Conservation (phyloP, 495 filamentous ascomycete species). For the Monascus purpureus region DNA sequence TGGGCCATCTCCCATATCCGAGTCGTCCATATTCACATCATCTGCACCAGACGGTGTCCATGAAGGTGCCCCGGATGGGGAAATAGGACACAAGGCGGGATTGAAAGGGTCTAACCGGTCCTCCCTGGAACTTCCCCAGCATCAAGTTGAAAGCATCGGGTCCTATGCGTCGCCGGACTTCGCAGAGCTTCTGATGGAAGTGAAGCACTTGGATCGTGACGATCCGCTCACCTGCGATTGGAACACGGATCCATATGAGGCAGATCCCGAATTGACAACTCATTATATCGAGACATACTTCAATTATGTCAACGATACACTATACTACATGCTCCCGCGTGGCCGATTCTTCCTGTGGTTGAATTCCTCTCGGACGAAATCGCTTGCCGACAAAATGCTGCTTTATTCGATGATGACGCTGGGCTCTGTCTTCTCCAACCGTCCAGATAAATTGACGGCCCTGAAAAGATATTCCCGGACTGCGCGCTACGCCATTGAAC, state of each 20-base stretch:
- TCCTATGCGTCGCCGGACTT: conserved; percentile 13
- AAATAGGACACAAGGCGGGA: conserved; percentile 12
- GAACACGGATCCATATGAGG: conserved; percentile 50
- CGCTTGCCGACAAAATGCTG: conserved; percentile 53
- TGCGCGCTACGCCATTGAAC: conserved; percentile 42
- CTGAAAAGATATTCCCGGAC: conserved; percentile 40
- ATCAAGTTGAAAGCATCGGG: too few species aligned
- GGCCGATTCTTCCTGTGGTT: conserved; percentile 39
- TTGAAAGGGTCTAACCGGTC: conserved; percentile 5
- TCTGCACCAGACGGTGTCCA: conserved; percentile 15
- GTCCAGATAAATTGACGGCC: conserved; percentile 29
- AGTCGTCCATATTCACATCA: conserved; percentile 16
- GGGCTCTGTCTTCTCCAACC: conserved; percentile 42
- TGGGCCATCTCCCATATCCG: conserved; percentile 24
- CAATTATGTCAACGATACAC: conserved; percentile 33
- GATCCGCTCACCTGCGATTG: conserved; percentile 41
- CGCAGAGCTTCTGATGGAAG: conserved; percentile 19
- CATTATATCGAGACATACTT: conserved; percentile 45
- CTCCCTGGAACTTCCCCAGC: too few species aligned
- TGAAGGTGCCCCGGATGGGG: conserved; percentile 14
- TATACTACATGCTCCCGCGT: conserved; percentile 45
- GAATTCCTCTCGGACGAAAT: conserved; percentile 36
- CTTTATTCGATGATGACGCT: conserved; percentile 50
- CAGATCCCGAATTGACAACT: conserved; percentile 29
- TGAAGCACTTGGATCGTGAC: conserved; percentile 16